Conservation (phyloP, 768 basidiomycete species). For the Amanita inopinata region DNA sequence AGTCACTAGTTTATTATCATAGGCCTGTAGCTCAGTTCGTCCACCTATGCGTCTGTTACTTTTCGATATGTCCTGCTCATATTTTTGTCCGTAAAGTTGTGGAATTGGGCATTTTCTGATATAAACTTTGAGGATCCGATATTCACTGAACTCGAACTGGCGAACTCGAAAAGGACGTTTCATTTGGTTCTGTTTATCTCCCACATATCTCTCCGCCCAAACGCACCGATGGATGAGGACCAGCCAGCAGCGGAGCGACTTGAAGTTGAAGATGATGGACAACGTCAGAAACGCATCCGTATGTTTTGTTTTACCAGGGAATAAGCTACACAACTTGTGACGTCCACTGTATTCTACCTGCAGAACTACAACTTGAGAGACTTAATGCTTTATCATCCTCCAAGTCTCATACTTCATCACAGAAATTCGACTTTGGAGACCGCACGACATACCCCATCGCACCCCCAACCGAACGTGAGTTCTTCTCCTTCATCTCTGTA, state of each 20-base stretch:
- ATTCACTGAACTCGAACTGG: too few species aligned
- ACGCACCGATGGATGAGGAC: not conserved
- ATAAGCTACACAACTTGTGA: not conserved
- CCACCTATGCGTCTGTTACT: not conserved
- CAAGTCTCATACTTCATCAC: slow-evolving; percentile 12
- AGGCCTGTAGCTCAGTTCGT: not conserved
- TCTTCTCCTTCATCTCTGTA: not conserved
- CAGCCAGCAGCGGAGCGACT: slow-evolving; percentile 7
- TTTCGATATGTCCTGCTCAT: too few species aligned
- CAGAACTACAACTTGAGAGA: slow-evolving; percentile 33
- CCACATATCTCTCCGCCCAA: not conserved
- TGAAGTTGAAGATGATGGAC: slow-evolving; percentile 10
- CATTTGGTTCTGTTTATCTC: not conserved
- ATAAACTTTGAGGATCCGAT: too few species aligned
- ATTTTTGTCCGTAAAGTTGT: too few species aligned
- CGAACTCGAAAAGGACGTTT: too few species aligned
- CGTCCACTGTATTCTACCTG: not conserved
- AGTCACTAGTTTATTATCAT: too few species aligned
- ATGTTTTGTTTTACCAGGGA: not conserved
- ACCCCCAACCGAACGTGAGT: slow-evolving; percentile 43
- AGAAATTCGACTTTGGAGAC: slow-evolving; percentile 29
- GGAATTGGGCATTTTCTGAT: too few species aligned
- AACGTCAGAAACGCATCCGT: slow-evolving; percentile 9
- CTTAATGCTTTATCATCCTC: slow-evolving; percentile 22
- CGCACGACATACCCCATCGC: slow-evolving; percentile 25